Conservation (phyloP, 495 filamentous ascomycete genomes). For the Xylaria longipes region DNA sequence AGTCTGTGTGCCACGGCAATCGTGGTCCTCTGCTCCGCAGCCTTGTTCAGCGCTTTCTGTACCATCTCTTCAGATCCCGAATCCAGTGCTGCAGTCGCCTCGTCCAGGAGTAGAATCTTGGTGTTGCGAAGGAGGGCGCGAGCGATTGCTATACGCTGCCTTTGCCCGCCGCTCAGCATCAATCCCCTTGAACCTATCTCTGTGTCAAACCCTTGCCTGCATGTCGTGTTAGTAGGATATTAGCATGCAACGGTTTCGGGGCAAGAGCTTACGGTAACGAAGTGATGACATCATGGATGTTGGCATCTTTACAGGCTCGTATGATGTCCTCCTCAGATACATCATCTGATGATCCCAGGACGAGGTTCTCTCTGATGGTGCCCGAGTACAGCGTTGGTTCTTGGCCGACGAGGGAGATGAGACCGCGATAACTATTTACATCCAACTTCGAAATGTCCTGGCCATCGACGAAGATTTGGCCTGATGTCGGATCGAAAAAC, state of each 20-base stretch:
- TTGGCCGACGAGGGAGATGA: conserved; percentile 67
- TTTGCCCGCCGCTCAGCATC: conserved; percentile 76
- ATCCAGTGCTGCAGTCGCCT: conserved; percentile 79
- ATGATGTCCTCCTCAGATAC: conserved; percentile 60
- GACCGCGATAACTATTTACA: conserved; percentile 57
- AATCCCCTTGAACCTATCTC: not conserved
- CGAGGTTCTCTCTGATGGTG: conserved; percentile 65
- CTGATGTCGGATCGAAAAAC: conserved; percentile 65
- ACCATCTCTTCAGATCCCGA: conserved; percentile 74
- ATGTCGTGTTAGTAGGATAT: not conserved
- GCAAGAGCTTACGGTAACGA: conserved; percentile 53
- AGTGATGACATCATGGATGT: conserved; percentile 67
- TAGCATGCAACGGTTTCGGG: not conserved
- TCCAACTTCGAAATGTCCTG: conserved; percentile 52
- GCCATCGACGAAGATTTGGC: conserved; percentile 60
- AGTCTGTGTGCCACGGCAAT: conserved; percentile 61
- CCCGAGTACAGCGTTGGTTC: conserved; percentile 64
- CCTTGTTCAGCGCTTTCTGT: conserved; percentile 70
- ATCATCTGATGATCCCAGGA: conserved; percentile 53
- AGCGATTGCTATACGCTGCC: conserved; percentile 77
- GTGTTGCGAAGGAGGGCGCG: conserved; percentile 77
- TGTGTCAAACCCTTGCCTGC: not conserved
- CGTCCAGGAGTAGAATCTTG: conserved; percentile 74
- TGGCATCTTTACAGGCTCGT: conserved; percentile 63
- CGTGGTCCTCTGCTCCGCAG: conserved; percentile 66